phyloP scores from a whole-genome alignment of 2,329 filamentous ascomycete genomes.

The Dactylonectria estremocensis region DNA sequence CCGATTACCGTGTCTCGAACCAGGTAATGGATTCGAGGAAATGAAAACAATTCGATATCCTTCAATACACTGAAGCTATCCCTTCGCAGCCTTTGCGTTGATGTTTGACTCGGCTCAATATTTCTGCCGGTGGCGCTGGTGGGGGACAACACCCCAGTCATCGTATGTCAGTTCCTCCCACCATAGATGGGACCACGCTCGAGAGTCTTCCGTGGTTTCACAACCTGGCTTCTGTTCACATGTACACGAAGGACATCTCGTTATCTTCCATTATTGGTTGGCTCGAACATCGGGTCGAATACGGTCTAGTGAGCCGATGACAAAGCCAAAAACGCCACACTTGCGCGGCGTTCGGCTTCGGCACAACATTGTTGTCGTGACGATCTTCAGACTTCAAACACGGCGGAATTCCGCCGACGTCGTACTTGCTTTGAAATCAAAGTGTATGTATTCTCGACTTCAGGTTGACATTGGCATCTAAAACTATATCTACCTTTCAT shows the following conservation, averaged over 20 bases:
- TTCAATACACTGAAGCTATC: not conserved
- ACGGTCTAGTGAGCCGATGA: not conserved
- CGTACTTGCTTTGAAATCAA: not conserved
- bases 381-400: not conserved
- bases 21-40: not conserved
- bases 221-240: not conserved
- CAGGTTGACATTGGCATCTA: not conserved
- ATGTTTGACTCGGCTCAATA: not conserved
- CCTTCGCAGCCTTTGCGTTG: not conserved
- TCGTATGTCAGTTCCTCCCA: not conserved
- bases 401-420: not conserved
- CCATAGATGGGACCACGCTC: not conserved
- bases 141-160: not conserved
- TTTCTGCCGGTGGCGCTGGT: not conserved
- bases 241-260: too few species aligned
- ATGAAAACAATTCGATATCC: not conserved
- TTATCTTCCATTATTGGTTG: not conserved
- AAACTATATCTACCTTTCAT: not conserved
- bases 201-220: not conserved
- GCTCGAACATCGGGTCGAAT: not conserved
- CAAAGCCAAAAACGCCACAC: not conserved
- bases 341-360: not conserved
- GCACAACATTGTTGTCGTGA: not conserved
- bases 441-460: too few species aligned
- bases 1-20: not conserved